A percentile compares a stretch with the other conserved stretches of the same genome.
These are phyloP conservation scores for Cyathus striatus DNA, from an alignment of 768 basidiomycete species.

Conservation along the genomic window DNA sequence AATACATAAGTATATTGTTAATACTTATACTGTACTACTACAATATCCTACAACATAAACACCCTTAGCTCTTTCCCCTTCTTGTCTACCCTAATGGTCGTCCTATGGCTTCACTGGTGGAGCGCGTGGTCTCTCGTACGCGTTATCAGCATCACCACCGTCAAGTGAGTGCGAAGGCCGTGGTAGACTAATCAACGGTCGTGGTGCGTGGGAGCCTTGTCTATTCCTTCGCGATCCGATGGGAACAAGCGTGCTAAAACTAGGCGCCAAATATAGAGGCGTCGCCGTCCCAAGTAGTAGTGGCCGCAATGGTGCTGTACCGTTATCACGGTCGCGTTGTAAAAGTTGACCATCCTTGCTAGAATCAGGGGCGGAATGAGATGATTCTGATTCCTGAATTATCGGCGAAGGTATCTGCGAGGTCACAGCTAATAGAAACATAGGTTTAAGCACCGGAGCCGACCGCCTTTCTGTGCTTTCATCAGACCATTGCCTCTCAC, in stretches of 20 bases:
- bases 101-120: no score
- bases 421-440: constrained; percentile 17
- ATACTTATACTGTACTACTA: no score
- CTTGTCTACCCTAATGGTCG: no score
- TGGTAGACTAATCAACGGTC: constrained; percentile 24
- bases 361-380: no score
- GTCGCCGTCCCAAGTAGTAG: constrained; percentile 28
- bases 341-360: no score
- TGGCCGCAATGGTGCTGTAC: constrained; percentile 17
- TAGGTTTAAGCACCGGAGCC: constrained; percentile 13
- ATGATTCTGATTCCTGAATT: not conserved
- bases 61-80: no score
- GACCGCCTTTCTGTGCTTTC: no score
- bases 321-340: constrained; percentile 4
- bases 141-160: constrained; percentile 16
- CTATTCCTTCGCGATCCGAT: constrained; percentile 21
- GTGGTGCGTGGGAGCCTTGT: constrained; percentile 16
- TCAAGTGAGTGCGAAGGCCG: constrained; percentile 9
- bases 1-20: no score
- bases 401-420: not conserved
- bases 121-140: constrained; percentile 36
- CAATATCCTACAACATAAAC: no score
- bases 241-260: constrained; percentile 20
- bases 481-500: no score
- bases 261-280: constrained; percentile 13